Evolutionary conservation across 2,329 filamentous ascomycete genomes (phyloP), one percentile per base, ranked within the genome.

Genomic region (Leptodontidium sp.): DNA sequence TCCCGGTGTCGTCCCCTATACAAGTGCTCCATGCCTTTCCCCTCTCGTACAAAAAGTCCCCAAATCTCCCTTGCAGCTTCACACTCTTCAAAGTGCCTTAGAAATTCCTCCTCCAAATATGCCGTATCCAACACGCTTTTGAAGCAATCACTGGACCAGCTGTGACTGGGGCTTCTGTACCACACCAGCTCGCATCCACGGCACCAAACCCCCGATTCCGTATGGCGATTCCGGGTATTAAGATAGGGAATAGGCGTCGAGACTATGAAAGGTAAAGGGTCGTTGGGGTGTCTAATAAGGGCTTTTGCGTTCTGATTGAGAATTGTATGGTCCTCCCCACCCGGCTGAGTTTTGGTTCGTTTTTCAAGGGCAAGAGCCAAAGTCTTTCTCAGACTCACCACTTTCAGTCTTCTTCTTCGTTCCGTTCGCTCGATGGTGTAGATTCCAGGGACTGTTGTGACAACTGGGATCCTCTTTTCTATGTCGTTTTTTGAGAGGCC

Each of bases 51-150:
- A 57, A 57, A 57, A 24, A 57, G 52, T 57, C 17, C 52, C 52
- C 52, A 57, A 32, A 57, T 12, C 52, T 57, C 24, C 52, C 24
- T 29, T 57, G 52, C 52, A 57, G 52, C 52, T 24, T 57, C 52
- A 57, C 52, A 57, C 32, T n/a, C 52, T n/a, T 57, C 32, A 38
- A 57, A 57, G 12, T 57, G 52, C 24, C 21, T 29, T 32, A 38
- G 24, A 66, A 52, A 65, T 35, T 35, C 26, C 62, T 45, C 53
- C n/a, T 45, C 61, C 26, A 65, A 53, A 52, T 63, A 59, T 64
- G 63, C 59, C 38, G 61, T 66, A 49, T 66, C 49, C 45, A 64
- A 67, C 38, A 47, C 47, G 4, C 52, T 57, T 21, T 38, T 57
- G 52, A 24, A 57, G 52, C 11, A 32, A 32, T 57, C 52, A 57